These are phyloP conservation scores for Gloeopeniophorella convolvens DNA, from an alignment of 768 basidiomycete genomes.

Conservation along the genomic window DNA sequence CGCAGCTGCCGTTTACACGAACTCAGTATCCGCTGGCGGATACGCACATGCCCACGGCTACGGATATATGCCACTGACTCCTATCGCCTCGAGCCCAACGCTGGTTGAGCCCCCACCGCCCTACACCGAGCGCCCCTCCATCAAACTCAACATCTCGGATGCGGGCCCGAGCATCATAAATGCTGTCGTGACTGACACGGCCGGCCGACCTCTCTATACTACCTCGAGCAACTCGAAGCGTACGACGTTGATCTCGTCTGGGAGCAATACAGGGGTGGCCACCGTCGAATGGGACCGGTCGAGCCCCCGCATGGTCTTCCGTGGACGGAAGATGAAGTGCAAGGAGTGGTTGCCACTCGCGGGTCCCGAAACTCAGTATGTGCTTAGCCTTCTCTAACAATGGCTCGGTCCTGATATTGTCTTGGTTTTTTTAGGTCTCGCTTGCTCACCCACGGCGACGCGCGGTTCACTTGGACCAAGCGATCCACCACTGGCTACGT, in stretches of 20 bases:
- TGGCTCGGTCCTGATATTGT: neutral
- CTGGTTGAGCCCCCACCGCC: neutral
- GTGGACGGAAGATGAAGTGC: conserved; percentile 7
- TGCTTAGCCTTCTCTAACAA: neutral
- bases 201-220: neutral
- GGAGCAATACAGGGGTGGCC: neutral
- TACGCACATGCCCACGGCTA: neutral
- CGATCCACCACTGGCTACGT: conserved; percentile 4
- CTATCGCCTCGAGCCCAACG: neutral
- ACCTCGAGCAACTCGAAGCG: conserved; percentile 6
- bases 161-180: conserved; percentile 6
- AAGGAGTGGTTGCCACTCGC: conserved; percentile 14
- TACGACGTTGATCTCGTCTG: neutral
- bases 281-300: conserved; percentile 12
- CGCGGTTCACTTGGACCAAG: conserved; percentile 6
- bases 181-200: neutral
- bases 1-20: neutral
- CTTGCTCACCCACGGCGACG: conserved; percentile 2
- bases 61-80: neutral
- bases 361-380: conserved; percentile 10
- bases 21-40: conserved; percentile 14
- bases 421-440: neutral
- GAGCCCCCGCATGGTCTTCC: conserved; percentile 11
- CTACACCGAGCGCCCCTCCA: neutral
- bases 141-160: conserved; percentile 8